Evolutionary conservation across 2,329 filamentous ascomycete species (phyloP).

Genomic region (Xylaria polymorpha): DNA sequence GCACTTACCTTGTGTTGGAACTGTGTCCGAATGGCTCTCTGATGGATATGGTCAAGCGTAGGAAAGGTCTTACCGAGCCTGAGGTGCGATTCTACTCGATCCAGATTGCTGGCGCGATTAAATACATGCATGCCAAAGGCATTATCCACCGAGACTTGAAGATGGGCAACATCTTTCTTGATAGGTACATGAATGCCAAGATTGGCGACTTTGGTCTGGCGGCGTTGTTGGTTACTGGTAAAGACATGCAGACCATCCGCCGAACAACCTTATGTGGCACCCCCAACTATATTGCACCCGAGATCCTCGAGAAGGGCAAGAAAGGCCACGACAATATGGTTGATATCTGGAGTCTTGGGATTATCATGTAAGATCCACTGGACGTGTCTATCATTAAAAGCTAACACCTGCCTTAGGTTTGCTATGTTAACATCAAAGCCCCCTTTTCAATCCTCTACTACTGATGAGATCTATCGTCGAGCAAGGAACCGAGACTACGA

Average conservation of each 20-base stretch:
- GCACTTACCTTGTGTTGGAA: slow-evolving; percentile 94
- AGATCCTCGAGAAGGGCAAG: slow-evolving; percentile 93
- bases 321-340: slow-evolving; percentile 98
- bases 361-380: slow-evolving; percentile 80
- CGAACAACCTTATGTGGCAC: slow-evolving; percentile 96
- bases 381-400: slow-evolving; percentile 8
- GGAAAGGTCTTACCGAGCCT: slow-evolving; percentile 89
- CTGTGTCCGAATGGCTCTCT: slow-evolving; percentile 95
- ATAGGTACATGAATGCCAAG: slow-evolving; percentile 95
- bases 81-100: slow-evolving; percentile 95
- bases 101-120: slow-evolving; percentile 95
- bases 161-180: slow-evolving; percentile 97
- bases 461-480: slow-evolving; percentile 84
- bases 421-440: slow-evolving; percentile 97
- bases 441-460: slow-evolving; percentile 92
- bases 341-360: slow-evolving; percentile 97
- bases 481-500: slow-evolving; percentile 79
- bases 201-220: slow-evolving; percentile 97
- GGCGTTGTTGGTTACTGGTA: slow-evolving; percentile 89
- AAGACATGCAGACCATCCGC: slow-evolving; percentile 84
- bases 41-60: slow-evolving; percentile 96
- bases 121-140: slow-evolving; percentile 95
- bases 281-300: slow-evolving; percentile 97
- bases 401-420: slow-evolving; percentile 68
- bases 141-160: slow-evolving; percentile 98